Conservation (phyloP, 1,139 yeast genomes). For the Scheffersomyces stambukii region DNA sequence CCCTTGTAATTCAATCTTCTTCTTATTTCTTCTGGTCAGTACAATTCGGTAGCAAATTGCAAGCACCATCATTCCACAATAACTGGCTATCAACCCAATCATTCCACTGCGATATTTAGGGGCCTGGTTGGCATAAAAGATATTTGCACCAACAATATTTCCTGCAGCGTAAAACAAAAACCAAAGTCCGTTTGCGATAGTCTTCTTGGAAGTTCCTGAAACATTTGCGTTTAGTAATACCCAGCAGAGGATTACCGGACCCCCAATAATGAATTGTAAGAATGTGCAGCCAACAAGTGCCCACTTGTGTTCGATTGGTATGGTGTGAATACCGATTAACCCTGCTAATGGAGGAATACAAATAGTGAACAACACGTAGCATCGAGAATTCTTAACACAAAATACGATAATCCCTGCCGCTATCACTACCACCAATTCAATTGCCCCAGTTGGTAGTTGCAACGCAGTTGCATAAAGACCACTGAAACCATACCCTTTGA, state of each 20-base stretch:
- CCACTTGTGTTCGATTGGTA: constrained; percentile 18
- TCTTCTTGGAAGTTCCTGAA: constrained; percentile 23
- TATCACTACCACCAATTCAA: constrained; percentile 27
- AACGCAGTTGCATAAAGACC: constrained; percentile 22
- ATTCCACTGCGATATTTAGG: constrained; percentile 27
- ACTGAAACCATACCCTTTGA: constrained; percentile 23
- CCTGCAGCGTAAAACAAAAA: constrained; percentile 27
- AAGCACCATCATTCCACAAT: constrained; percentile 22
- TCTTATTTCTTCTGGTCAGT: constrained; percentile 19
- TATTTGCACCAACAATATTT: constrained; percentile 26
- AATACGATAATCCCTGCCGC: constrained; percentile 21
- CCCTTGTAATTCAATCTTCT: constrained; percentile 20
- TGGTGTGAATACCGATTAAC: constrained; percentile 19
- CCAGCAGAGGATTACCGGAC: constrained; percentile 30
- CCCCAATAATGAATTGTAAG: constrained; percentile 30
- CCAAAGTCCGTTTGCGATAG: constrained; percentile 23
- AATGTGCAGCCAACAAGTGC: constrained; percentile 30
- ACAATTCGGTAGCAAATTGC: constrained; percentile 17
- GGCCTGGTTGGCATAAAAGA: constrained; percentile 24
- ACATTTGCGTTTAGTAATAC: constrained; percentile 22
- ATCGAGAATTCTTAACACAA: constrained; percentile 15
- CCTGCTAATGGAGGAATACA: constrained; percentile 22
- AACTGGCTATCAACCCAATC: constrained; percentile 23
- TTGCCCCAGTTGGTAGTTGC: constrained; percentile 29
- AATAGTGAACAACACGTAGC: constrained; percentile 15